These are phyloP conservation scores for Leccinum sublutescens DNA, from an alignment of 768 basidiomycete species.

Conservation along the genomic window DNA sequence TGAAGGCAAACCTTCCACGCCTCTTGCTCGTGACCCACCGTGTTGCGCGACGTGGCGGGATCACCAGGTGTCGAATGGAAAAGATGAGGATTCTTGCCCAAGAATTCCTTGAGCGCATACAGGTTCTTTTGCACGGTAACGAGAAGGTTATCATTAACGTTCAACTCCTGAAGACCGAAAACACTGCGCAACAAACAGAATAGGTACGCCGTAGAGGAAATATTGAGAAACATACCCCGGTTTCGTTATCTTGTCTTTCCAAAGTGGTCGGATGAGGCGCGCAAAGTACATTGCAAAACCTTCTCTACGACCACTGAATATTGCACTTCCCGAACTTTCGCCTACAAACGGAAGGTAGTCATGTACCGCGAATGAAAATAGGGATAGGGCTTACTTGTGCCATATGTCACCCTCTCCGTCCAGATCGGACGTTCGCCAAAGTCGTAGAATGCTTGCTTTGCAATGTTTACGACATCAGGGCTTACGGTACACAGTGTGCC, in stretches of 20 bases:
- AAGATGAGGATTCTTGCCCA: conserved; percentile 79
- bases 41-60: conserved; percentile 50
- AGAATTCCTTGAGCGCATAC: conserved; percentile 69
- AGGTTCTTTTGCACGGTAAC: conserved; percentile 79
- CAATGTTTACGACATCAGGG: conserved; percentile 64
- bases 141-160: conserved; percentile 60
- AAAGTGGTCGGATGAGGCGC: conserved; percentile 80
- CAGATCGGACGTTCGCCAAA: conserved; percentile 82
- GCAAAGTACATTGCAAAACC: conserved; percentile 87
- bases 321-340: conserved; percentile 68
- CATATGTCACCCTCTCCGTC: conserved; percentile 75
- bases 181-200: conserved; percentile 31
- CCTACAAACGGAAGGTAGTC: conserved; percentile 35
- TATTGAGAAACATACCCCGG: conserved; percentile 44
- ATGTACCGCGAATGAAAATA: not conserved
- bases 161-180: conserved; percentile 52
- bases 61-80: conserved; percentile 83
- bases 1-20: conserved; percentile 71
- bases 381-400: conserved; percentile 51
- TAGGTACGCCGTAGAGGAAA: not conserved
- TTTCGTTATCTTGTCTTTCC: conserved; percentile 78
- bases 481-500: conserved; percentile 51
- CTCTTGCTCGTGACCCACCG: conserved; percentile 70
- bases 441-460: conserved; percentile 86
- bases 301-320: conserved; percentile 86